Evolutionary conservation across 805 yeast genomes (phyloP).

Genomic region (Clavispora asparagi): DNA sequence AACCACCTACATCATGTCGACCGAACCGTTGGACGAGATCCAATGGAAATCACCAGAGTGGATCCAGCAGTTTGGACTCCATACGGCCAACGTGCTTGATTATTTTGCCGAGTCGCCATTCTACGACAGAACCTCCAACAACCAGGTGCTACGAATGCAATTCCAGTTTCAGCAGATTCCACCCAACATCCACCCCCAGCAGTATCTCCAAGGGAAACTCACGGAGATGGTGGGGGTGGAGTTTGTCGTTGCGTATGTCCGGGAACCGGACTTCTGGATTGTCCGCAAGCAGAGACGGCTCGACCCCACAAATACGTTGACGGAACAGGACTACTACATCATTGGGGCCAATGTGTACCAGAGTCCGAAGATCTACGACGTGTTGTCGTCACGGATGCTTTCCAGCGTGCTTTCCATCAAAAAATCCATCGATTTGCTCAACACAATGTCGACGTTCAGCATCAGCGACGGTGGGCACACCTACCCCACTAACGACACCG

Average conservation of each 20-base stretch:
- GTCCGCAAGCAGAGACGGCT: conserved; percentile 74
- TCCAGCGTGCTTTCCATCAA: conserved; percentile 31
- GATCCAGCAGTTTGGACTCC: conserved; percentile 83
- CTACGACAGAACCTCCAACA: conserved; percentile 88
- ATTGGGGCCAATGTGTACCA: conserved; percentile 90
- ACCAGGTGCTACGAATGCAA: conserved; percentile 94
- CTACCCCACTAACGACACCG: conserved; percentile 13
- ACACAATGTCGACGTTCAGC: conserved; percentile 27
- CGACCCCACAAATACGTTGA: conserved; percentile 44
- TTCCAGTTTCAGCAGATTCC: conserved; percentile 64
- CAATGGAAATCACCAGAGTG: conserved; percentile 99
- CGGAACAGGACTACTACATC: conserved; percentile 76
- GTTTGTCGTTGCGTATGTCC: conserved; percentile 64
- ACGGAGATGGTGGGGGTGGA: conserved; percentile 81
- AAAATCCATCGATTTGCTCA: conserved; percentile 28
- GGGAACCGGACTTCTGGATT: conserved; percentile 93
- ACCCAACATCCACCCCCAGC: conserved; percentile 28
- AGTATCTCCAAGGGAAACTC: conserved; percentile 50
- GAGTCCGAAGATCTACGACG: conserved; percentile 73
- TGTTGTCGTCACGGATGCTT: conserved; percentile 60
- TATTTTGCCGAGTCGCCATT: conserved; percentile 93
- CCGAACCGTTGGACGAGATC: conserved; percentile 66
- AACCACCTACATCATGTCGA: conserved; percentile 6
- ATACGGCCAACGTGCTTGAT: conserved; percentile 87
- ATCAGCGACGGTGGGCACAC: conserved; percentile 33